phyloP scores from a whole-genome alignment of 371 early-diverging fungal genomes.

The Antonospora locustae region DNA sequence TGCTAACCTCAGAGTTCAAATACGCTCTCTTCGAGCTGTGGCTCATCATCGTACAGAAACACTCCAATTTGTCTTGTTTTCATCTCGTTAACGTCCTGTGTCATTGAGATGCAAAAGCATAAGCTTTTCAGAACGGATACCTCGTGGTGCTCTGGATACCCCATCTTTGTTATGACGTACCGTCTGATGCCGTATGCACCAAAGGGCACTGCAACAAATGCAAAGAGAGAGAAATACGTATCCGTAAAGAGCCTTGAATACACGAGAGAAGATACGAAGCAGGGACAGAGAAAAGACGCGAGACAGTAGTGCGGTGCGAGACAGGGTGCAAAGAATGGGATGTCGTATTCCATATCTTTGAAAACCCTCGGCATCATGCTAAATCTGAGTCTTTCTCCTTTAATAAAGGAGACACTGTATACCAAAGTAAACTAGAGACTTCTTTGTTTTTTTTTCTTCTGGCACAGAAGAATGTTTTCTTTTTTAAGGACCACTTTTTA shows the following conservation, averaged over 20 bases:
- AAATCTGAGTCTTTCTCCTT: too few relatives aligned
- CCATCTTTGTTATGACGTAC: slow-evolving; percentile 18
- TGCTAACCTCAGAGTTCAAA: too few relatives aligned
- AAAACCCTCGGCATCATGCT: too few relatives aligned
- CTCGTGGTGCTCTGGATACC: slow-evolving; percentile 15
- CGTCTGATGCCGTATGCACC: slow-evolving; percentile 37
- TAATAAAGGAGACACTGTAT: too few relatives aligned
- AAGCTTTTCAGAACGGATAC: slow-evolving; percentile 20
- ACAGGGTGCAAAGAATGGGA: slow-evolving; percentile 33
- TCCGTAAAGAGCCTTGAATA: slow-evolving; percentile 20
- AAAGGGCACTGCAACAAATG: slow-evolving; percentile 26
- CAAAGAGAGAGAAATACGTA: slow-evolving; percentile 22
- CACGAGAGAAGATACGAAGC: slow-evolving; percentile 24
- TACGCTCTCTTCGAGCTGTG: slow-evolving; percentile 10
- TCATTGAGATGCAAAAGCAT: slow-evolving; percentile 26
- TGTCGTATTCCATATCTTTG: slow-evolving; percentile 22
- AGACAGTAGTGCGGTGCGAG: slow-evolving; percentile 21
- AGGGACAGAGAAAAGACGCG: slow-evolving; percentile 19
- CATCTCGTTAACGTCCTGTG: slow-evolving; percentile 42
- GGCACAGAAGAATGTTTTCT: too few relatives aligned
- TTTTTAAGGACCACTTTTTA: too few relatives aligned
- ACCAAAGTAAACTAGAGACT: too few relatives aligned
- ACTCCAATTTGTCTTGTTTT: slow-evolving; percentile 30
- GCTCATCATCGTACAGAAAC: slow-evolving; percentile 24
- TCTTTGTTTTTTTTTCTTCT: too few relatives aligned